Evolutionary conservation across 176 grass and related monocot genomes (phyloP).

Genomic region (Zoysia japonica): DNA sequence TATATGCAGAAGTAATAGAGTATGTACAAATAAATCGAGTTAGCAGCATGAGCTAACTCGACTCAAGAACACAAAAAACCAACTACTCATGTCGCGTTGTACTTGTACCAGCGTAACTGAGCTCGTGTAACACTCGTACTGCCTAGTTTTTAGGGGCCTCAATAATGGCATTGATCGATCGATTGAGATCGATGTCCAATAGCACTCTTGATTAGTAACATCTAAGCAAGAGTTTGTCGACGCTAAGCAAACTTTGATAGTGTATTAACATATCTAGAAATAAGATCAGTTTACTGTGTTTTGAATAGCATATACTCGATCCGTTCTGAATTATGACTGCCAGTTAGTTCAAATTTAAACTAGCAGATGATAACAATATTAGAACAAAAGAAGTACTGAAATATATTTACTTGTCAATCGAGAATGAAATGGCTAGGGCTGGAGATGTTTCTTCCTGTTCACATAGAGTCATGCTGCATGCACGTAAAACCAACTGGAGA

Average conservation of each 20-base stretch:
- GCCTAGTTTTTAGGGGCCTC: not conserved
- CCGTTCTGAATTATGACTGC: too few relatives aligned
- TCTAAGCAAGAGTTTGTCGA: not conserved
- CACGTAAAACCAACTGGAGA: slow-evolving; percentile 20
- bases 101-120: not conserved
- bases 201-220: slow-evolving; percentile 30
- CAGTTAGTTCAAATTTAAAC: too few relatives aligned
- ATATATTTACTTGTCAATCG: too few relatives aligned
- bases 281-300: not conserved
- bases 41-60: too few relatives aligned
- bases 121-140: not conserved
- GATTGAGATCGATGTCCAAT: not conserved
- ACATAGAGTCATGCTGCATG: not conserved
- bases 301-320: too few relatives aligned
- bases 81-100: not conserved
- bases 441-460: slow-evolving; percentile 23
- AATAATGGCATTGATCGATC: slow-evolving; percentile 21
- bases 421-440: not conserved
- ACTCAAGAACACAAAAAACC: slow-evolving; percentile 11
- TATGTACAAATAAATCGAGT: too few relatives aligned
- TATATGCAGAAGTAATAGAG: too few relatives aligned
- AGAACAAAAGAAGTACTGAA: too few relatives aligned
- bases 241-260: not conserved
- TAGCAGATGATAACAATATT: too few relatives aligned
- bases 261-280: not conserved